Evolutionary conservation across 2,329 filamentous ascomycete genomes (phyloP).

Genomic region (Paecilomyces dactylethromorphus): DNA sequence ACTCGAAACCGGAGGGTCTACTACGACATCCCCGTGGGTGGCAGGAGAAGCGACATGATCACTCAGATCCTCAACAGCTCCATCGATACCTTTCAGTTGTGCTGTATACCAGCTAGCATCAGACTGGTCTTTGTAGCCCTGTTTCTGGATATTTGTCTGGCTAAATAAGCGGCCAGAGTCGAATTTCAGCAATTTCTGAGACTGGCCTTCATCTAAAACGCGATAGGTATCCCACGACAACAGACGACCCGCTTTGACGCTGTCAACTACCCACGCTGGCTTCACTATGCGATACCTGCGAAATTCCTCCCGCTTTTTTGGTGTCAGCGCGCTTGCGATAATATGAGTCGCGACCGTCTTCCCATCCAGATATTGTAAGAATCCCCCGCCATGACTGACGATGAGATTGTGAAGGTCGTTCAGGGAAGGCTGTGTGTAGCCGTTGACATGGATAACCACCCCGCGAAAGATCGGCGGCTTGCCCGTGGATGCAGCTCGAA

Average conservation of each 20-base stretch:
- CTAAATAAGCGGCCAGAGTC: conserved; percentile 59
- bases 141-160: conserved; percentile 53
- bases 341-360: conserved; percentile 97
- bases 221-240: conserved; percentile 83
- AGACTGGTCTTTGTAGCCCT: conserved; percentile 74
- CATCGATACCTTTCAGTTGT: conserved; percentile 50
- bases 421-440: conserved; percentile 90
- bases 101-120: conserved; percentile 75
- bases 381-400: conserved; percentile 88
- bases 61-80: conserved; percentile 19
- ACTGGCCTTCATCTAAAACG: conserved; percentile 74
- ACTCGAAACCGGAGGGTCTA: conserved; percentile 6
- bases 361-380: conserved; percentile 87
- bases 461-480: conserved; percentile 85
- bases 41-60: conserved; percentile 19
- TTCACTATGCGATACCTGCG: conserved; percentile 84
- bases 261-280: conserved; percentile 90
- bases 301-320: conserved; percentile 89
- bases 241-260: conserved; percentile 70
- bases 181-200: conserved; percentile 70
- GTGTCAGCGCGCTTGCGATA: conserved; percentile 81
- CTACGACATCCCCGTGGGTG: neutral
- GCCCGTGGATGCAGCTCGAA: conserved; percentile 61
- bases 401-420: conserved; percentile 83
- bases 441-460: conserved; percentile 84